Base-by-base conservation (phyloP, 768 basidiomycete genomes). In the Polyporus arcularius region DNA sequence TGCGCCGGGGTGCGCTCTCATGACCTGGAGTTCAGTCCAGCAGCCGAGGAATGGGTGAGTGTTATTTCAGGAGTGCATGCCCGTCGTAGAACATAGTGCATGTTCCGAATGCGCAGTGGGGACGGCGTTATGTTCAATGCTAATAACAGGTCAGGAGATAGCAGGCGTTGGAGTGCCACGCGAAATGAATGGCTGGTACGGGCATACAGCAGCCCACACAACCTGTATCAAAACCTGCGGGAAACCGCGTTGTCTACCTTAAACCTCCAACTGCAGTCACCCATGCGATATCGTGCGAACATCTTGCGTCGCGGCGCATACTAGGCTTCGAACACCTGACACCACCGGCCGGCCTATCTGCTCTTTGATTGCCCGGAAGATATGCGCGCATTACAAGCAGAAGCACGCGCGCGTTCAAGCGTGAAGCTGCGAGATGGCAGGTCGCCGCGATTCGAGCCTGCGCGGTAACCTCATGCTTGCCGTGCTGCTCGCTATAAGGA, bases 401-500 rank as follows among this genome's bases (percentile, higher is more conserved):
- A 58, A 51, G 48, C 57, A 55, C 48, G 62, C 54, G 42, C 18
- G 40, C 28, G 28, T 40, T 42, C 26, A n/a, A 42, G 26, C 38
- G 57, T 63, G 57, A 59, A 39, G 30, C 32, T 54, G 54, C 43
- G 43, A 59, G 54, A 52, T 55, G 26, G 41, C 57, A 43, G 43
- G 55, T 59, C 62, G 58, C 62, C 58, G 62, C 54, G 42, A 28
- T 48, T 59, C 41, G 53, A 46, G 39, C 40, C 35, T 63, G 62
- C 58, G 62, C 56, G 57, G 62, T 58, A 59, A 51, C 62, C 62
- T 63, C 62, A 63, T 63, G 62, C 48, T 43, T 39, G 30, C 62
- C 57, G 42, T 47, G 62, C 54, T 41, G 53, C 43, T 38, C 30
- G 49, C 48, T 63, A 63, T 63, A 63, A 63, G 57, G 47, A 52